Evolutionary conservation across 1,284 basidiomycete species (phyloP).

Genomic region (Serendipita sp.): DNA sequence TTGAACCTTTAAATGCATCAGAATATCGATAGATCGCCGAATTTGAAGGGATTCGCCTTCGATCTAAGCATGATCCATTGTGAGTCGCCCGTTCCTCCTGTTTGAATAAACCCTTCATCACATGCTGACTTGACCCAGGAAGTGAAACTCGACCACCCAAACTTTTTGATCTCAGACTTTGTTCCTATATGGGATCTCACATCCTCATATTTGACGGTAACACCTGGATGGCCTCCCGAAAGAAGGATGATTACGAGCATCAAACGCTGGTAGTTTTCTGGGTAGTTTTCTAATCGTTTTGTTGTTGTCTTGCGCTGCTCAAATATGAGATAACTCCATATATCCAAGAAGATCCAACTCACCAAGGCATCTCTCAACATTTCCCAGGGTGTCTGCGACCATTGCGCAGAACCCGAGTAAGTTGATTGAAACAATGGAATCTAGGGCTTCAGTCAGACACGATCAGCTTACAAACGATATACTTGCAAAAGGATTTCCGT

Average conservation of each 20-base stretch:
- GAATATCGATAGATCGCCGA: not conserved
- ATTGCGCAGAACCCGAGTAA: too few species aligned
- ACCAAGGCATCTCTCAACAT: too few species aligned
- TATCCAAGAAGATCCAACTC: too few species aligned
- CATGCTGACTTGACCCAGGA: not conserved
- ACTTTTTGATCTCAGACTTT: not conserved
- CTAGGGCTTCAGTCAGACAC: too few species aligned
- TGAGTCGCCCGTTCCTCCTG: not conserved
- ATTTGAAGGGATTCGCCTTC: not conserved
- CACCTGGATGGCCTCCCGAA: not conserved
- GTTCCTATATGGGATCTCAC: not conserved
- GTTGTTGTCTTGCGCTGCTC: too few species aligned
- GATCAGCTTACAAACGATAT: too few species aligned
- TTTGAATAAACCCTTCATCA: not conserved
- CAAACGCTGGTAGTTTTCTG: not conserved
- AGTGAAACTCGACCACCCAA: not conserved
- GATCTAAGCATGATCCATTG: not conserved
- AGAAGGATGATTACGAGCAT: not conserved
- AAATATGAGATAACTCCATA: too few species aligned
- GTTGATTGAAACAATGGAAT: too few species aligned
- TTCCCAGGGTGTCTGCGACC: too few species aligned
- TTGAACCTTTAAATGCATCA: not conserved
- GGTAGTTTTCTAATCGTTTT: not conserved
- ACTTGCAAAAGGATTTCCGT: too few species aligned
- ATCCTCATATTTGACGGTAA: not conserved